phyloP scores from a whole-genome alignment of 1,139 yeast species.

The Geotrichum bryndzae region DNA sequence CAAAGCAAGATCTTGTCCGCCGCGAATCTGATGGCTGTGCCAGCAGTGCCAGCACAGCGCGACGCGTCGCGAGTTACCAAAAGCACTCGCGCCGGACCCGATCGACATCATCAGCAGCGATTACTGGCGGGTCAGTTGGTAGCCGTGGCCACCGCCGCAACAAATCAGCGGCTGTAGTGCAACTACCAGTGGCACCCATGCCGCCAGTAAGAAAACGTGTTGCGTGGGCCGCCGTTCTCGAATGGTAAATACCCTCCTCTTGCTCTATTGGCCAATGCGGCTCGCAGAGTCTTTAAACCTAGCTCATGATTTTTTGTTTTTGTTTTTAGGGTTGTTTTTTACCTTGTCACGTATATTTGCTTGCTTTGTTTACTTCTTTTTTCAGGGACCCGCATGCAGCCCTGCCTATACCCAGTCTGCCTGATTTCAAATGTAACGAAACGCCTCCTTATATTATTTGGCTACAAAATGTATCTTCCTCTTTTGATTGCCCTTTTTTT shows the following conservation, averaged over 20 bases:
- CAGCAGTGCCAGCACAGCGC: background rate
- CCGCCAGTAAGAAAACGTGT: background rate
- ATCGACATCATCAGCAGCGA: background rate
- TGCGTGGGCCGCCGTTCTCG: background rate
- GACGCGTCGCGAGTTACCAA: background rate
- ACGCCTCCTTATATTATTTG: background rate
- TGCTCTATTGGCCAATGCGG: background rate
- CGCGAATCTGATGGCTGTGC: background rate
- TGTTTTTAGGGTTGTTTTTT: background rate
- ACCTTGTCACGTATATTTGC: background rate
- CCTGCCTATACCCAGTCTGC: background rate
- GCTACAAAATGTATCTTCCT: background rate
- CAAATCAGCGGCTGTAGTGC: background rate
- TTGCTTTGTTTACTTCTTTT: background rate
- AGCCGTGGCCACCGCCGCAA: background rate
- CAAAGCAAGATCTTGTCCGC: conserved; percentile 8
- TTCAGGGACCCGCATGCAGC: background rate
- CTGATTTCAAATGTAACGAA: background rate
- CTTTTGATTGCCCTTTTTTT: no score
- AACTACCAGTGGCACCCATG: background rate
- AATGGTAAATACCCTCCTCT: background rate
- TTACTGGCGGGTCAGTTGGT: background rate
- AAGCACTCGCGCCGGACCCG: background rate
- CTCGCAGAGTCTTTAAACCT: background rate
- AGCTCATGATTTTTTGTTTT: background rate